Evolutionary conservation across 2,329 filamentous ascomycete species (phyloP).

Genomic region (Colletotrichum agaves): DNA sequence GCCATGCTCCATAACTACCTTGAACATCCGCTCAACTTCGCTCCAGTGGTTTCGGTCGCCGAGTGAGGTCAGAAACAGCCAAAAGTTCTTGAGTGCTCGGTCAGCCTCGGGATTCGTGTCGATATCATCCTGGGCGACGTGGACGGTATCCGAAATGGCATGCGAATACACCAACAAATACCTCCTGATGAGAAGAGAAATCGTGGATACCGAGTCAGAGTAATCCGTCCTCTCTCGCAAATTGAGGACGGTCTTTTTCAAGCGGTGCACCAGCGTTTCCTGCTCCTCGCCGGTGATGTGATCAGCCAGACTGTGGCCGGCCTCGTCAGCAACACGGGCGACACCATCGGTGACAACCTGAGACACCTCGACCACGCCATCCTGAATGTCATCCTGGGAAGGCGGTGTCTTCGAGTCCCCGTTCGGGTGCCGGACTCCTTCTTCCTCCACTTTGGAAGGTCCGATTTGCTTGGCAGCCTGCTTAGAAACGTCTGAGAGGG

Average conservation of each 20-base stretch:
- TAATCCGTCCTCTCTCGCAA: constrained; percentile 84
- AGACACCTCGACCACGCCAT: constrained; percentile 65
- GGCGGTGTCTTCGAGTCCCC: constrained; percentile 49
- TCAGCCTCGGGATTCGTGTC: constrained; percentile 80
- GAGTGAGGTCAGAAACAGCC: constrained; percentile 82
- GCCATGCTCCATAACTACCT: constrained; percentile 77
- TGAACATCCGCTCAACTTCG: constrained; percentile 74
- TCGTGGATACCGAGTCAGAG: constrained; percentile 82
- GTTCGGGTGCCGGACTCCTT: constrained; percentile 57
- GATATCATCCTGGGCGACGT: constrained; percentile 75
- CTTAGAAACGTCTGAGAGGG: constrained; percentile 79
- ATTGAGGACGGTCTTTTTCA: constrained; percentile 80
- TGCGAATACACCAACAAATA: constrained; percentile 84
- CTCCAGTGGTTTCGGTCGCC: constrained; percentile 81
- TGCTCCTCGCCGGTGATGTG: constrained; percentile 79
- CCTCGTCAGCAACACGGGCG: constrained; percentile 65
- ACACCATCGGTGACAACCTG: constrained; percentile 64
- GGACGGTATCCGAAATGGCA: constrained; percentile 73
- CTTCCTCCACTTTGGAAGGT: constrained; percentile 70
- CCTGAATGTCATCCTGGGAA: constrained; percentile 72
- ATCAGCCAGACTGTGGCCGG: constrained; percentile 76
- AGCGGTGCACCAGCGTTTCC: constrained; percentile 76
- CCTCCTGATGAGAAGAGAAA: constrained; percentile 79
- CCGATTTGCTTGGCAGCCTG: constrained; percentile 79
- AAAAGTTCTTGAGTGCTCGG: constrained; percentile 81